Conservation (phyloP, 2,329 filamentous ascomycete species). For the Cryphonectria japonica region DNA sequence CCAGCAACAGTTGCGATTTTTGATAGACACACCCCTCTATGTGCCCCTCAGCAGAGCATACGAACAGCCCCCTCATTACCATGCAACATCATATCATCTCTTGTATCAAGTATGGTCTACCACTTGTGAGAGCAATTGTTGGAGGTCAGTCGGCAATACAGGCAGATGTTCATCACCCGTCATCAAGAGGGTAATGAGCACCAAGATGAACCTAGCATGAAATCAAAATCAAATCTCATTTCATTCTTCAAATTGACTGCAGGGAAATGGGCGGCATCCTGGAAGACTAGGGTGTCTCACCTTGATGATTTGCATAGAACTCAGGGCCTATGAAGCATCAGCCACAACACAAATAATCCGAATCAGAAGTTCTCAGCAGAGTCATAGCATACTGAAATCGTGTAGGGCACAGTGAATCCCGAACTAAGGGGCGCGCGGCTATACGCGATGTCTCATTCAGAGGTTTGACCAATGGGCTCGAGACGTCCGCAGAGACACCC, state of each 20-base stretch:
- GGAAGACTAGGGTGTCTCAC: conserved; percentile 1
- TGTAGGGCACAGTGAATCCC: not conserved
- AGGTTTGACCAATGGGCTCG: not conserved
- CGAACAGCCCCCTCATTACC: not conserved
- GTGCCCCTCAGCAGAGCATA: not conserved
- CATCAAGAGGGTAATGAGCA: not conserved
- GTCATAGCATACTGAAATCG: not conserved
- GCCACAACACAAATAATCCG: not conserved
- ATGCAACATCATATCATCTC: not conserved
- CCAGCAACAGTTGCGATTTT: not conserved
- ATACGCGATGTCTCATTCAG: not conserved
- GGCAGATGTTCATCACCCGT: not conserved
- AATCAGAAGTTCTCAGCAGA: not conserved
- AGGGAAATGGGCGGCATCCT: not conserved
- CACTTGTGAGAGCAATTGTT: not conserved
- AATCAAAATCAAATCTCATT: not conserved
- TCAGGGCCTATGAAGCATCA: not conserved
- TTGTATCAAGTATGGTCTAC: not conserved
- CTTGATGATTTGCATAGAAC: not conserved
- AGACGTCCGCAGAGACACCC: not conserved
- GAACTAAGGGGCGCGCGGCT: not conserved
- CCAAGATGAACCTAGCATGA: not conserved
- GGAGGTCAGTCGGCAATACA: not conserved
- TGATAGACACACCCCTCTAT: conserved; percentile 2
- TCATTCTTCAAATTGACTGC: conserved; percentile 4